Base-by-base conservation (phyloP, 441 rosid genomes). In the Erysimum pusillum region DNA sequence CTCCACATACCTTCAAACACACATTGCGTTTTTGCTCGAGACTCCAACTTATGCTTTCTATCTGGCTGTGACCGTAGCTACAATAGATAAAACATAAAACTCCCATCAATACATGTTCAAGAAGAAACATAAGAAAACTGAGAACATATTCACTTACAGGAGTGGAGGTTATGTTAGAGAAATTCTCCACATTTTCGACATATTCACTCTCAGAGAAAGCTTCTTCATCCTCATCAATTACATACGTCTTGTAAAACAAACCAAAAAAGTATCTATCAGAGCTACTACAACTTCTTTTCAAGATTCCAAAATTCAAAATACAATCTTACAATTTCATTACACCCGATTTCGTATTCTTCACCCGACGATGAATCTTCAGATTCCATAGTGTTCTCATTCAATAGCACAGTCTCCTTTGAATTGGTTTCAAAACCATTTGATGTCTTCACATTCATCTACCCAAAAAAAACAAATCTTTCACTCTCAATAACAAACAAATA, bases 61-160 rank as follows among this genome's bases (percentile, higher is more conserved):
- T 66, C 69, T 44, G 77, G 81, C 9, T 57, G 77, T 66, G 41
- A 34, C 64, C 80, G 76, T 65, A 71, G 13, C 80, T 77, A 59
- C 15, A 0, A 58, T 3, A 25, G n/a, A 49, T 7, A 77, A 18
- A 54, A 70, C 39, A 54, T 5, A 11, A 11, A 53, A n/a, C 2
- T 58, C 44, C n/a, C 58, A 72, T 51, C 58, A 59, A 59, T 25
- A 42, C 36, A 72, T 65, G 74, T 42, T 12, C 44, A 0, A 2
- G 38, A 71, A 41, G 69, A 71, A 18, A 72, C 77, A 77, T 31
- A 28, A 10, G n/a, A 46, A 34, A 68, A 31, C 9, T 17, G 28
- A 4, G 4, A 41, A 57, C 36, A 22, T 28, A 44, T 18, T 64
- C 38, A 77, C 76, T 71, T 64, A 63, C 80, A 9, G 67, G n/a